phyloP scores from a whole-genome alignment of 305 asterid species.

The Coffea humblotiana region DNA sequence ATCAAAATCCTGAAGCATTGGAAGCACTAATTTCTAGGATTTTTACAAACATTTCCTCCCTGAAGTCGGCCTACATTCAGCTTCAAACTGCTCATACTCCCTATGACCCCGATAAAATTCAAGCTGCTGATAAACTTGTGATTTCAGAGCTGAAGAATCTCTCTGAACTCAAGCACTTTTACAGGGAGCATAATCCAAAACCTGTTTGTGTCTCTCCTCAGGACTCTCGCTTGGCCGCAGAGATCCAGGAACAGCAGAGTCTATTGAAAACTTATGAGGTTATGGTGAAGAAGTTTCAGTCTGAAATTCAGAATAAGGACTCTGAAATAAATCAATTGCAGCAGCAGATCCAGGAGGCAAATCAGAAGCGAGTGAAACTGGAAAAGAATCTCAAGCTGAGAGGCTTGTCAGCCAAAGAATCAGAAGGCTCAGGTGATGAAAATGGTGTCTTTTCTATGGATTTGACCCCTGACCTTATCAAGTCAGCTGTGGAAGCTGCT shows the following conservation, averaged over 20 bases:
- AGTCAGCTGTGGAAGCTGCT: slow-evolving; percentile 74
- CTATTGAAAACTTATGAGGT: slow-evolving; percentile 91
- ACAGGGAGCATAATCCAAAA: slow-evolving; percentile 92
- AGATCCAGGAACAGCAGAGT: slow-evolving; percentile 97
- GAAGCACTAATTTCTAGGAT: slow-evolving; percentile 80
- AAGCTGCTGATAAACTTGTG: slow-evolving; percentile 95
- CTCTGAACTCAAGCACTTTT: slow-evolving; percentile 94
- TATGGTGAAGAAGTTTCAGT: slow-evolving; percentile 96
- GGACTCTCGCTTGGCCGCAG: slow-evolving; percentile 96
- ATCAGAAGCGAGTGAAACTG: slow-evolving; percentile 79
- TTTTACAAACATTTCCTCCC: slow-evolving; percentile 80
- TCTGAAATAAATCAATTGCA: slow-evolving; percentile 79
- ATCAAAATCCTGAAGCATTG: slow-evolving; percentile 90
- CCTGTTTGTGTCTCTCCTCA: slow-evolving; percentile 89
- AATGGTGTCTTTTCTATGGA: slow-evolving; percentile 44
- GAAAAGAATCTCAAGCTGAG: slow-evolving; percentile 95
- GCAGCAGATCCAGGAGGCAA: slow-evolving; percentile 92
- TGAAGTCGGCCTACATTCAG: slow-evolving; percentile 90
- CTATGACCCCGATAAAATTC: slow-evolving; percentile 93
- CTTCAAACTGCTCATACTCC: slow-evolving; percentile 97
- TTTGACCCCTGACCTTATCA: slow-evolving; percentile 73
- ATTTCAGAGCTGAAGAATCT: slow-evolving; percentile 88
- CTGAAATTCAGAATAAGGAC: slow-evolving; percentile 96
- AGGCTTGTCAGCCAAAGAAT: slow-evolving; percentile 81
- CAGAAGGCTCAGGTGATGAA: slow-evolving; percentile 64